phyloP scores from a whole-genome alignment of 208 protist species.

The Trypanosomatidae sp. region DNA sequence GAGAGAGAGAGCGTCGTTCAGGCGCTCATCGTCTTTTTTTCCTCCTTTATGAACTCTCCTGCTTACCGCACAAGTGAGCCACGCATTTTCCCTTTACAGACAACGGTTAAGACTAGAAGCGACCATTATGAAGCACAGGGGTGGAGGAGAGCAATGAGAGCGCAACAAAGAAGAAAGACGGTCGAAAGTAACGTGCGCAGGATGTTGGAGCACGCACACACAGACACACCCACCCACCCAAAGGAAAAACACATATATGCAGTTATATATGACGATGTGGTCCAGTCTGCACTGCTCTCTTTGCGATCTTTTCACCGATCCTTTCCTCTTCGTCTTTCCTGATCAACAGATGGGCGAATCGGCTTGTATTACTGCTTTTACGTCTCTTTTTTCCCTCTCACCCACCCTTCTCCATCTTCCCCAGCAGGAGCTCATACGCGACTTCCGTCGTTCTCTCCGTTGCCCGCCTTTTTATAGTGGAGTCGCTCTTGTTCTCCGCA shows the following conservation, averaged over 20 bases:
- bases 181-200: background rate
- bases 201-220: background rate
- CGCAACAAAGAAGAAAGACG: background rate
- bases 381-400: background rate
- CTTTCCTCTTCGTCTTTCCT: constrained; percentile 1
- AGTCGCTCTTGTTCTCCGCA: background rate
- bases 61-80: background rate
- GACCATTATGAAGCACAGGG: background rate
- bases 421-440: background rate
- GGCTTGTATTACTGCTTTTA: constrained; percentile 8
- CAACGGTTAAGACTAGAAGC: background rate
- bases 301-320: background rate
- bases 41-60: background rate
- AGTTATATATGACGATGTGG: background rate
- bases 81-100: background rate
- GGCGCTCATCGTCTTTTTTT: background rate
- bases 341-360: background rate
- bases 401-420: background rate
- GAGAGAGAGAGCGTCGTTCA: background rate
- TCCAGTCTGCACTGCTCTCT: background rate
- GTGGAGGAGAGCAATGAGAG: background rate
- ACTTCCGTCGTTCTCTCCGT: too few relatives aligned
- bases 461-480: background rate
- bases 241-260: background rate
- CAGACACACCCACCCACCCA: too few relatives aligned